Evolutionary conservation across 1,284 basidiomycete species (phyloP).

Genomic region (Trichosporon coremiiforme): DNA sequence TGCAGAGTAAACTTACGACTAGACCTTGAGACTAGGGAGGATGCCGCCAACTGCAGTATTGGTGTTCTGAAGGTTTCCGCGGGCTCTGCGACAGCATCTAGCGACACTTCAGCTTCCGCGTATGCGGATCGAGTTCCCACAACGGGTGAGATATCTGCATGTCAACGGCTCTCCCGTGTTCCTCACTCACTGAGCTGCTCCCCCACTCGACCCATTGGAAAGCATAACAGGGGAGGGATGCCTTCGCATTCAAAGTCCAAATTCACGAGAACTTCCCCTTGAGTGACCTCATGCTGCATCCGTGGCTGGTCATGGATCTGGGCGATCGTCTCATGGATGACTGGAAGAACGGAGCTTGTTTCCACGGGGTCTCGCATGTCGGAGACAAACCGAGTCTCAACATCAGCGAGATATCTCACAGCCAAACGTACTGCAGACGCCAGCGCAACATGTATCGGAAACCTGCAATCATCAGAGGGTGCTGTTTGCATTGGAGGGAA

Average conservation of each 20-base stretch:
- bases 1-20: neutral
- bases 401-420: neutral
- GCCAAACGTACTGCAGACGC: constrained; percentile 31
- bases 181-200: constrained; percentile 40
- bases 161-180: neutral
- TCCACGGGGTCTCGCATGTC: constrained; percentile 24
- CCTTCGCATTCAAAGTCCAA: neutral
- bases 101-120: too few species aligned
- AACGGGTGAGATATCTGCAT: constrained; percentile 41
- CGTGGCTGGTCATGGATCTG: constrained; percentile 27
- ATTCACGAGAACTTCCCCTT: neutral
- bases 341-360: constrained; percentile 13
- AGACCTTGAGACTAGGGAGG: neutral
- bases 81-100: neutral
- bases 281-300: too few species aligned
- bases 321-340: constrained; percentile 29
- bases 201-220: constrained; percentile 40
- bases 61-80: constrained; percentile 14
- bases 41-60: constrained; percentile 13
- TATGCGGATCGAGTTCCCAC: constrained; percentile 19
- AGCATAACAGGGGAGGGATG: constrained; percentile 28
- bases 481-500: neutral
- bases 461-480: neutral
- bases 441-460: constrained; percentile 25
- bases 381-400: constrained; percentile 20